Percentiles rank a stretch among this genome's conserved stretches.
These are phyloP conservation scores for Boletus hoseneyae DNA, from an alignment of 1,284 basidiomycete genomes.

Conservation along the genomic window DNA sequence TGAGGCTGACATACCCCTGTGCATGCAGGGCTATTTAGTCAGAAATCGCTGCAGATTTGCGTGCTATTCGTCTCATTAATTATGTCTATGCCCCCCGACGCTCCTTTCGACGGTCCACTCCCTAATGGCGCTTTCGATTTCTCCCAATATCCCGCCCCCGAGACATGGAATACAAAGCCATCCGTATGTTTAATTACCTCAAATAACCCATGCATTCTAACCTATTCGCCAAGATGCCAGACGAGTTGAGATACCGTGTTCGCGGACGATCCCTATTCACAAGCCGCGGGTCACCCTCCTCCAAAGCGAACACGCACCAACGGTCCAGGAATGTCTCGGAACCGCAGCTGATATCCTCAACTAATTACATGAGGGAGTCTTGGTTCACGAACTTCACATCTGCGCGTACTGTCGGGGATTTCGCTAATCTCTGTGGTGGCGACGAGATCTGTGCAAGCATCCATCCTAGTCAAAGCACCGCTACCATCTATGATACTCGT, in stretches of 20 bases:
- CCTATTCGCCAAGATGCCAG: neutral
- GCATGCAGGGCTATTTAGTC: slow-evolving; percentile 3
- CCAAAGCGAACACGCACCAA: neutral
- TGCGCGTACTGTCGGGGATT: slow-evolving; percentile 14
- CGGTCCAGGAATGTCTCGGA: slow-evolving; percentile 25
- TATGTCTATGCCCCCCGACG: slow-evolving; percentile 14
- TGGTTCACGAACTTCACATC: slow-evolving; percentile 15
- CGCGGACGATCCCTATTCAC: slow-evolving; percentile 6
- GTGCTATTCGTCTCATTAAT: neutral
- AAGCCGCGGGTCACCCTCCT: neutral
- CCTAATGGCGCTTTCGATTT: slow-evolving; percentile 23
- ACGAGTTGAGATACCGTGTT: neutral
- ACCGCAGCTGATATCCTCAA: slow-evolving; percentile 21
- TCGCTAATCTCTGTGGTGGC: slow-evolving; percentile 8
- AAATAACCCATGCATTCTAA: neutral
- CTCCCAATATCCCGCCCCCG: slow-evolving; percentile 18
- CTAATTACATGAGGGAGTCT: slow-evolving; percentile 16
- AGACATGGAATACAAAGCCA: neutral
- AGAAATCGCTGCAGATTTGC: neutral
- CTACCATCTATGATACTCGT: neutral
- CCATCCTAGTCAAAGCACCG: neutral
- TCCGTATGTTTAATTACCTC: slow-evolving; percentile 9
- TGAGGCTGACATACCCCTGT: slow-evolving; percentile 15
- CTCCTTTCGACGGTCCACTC: slow-evolving; percentile 23
- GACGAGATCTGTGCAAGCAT: neutral